Base-by-base conservation (phyloP, 2,329 filamentous ascomycete species). In the Stemphylium vesicarium region DNA sequence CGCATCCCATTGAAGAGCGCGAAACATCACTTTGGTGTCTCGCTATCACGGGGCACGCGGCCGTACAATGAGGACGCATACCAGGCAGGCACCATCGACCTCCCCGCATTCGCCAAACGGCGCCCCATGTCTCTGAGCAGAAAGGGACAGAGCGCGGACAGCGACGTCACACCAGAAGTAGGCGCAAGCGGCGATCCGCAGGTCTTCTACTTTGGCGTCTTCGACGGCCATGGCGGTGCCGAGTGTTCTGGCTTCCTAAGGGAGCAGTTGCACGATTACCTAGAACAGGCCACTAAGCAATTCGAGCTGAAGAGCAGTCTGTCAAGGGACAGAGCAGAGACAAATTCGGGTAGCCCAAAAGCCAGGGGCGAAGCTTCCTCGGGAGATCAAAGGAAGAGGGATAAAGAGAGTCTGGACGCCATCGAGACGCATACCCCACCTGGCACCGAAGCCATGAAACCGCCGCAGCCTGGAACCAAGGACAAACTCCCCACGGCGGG, bases 151-250 rank as follows among this genome's bases (percentile, higher is more conserved):
- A 59, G 65, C 35, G 60, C 46, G 11, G 54, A 64, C 20, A 84
- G 80, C 58, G 86, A 86, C 75, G 87, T 84, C 44, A 91, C 84
- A 20, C 85, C 82, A 9, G 91, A 91, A 5, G 90, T 91, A 53
- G 90, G 88, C 61, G 86, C 90, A 1, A 90, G 86, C 59, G 94
- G 94, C 2, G 94, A 98, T 71, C 94, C 94, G 1, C 94, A 98
- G 73, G 88, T 98, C 31, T 99, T 99, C 76, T 99, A 98, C 76
- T 99, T 97, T 81, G 93, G 86, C 1, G 88, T 98, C 1, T 99
- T 98, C 70, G 95, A 99, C 75, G 95, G 95, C 2, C 95, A 99
- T 78, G 95, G 95, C 9, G 95, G 95, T 16, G 84, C 81, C 16
- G 90, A 96, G 73, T 98, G 95, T 75, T 92, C 92, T 56, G 87